Percentiles rank a stretch among this genome's conserved stretches.
Conservation (phyloP, 306 rosid species). For the Begonia peltatifolia region DNA sequence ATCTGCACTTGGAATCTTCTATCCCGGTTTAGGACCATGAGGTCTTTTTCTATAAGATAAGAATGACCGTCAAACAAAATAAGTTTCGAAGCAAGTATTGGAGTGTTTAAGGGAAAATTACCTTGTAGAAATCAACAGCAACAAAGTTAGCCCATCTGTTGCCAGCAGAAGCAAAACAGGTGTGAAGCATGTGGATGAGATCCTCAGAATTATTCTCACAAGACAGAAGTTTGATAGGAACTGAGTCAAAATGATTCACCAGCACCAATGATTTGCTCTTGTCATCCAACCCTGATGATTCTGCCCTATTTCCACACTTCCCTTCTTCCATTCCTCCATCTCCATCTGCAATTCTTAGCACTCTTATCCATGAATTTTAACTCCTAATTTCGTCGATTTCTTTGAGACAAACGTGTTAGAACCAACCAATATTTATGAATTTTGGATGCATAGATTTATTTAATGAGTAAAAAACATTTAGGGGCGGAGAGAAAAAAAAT, state of each 20-base stretch:
- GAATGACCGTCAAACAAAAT: too few species aligned
- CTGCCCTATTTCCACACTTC: constrained; percentile 59
- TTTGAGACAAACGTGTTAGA: too few species aligned
- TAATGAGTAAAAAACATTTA: too few species aligned
- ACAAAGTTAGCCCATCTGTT: constrained; percentile 70
- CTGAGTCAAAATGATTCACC: constrained; percentile 46
- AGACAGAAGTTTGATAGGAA: constrained; percentile 32
- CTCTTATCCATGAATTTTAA: too few species aligned
- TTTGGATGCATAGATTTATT: too few species aligned
- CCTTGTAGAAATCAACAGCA: constrained; percentile 70
- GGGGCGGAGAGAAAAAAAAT: too few species aligned
- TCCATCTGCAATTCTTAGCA: constrained; percentile 43
- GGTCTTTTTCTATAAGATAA: too few species aligned
- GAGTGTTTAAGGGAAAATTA: not conserved
- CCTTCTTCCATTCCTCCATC: constrained; percentile 60
- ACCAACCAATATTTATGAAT: too few species aligned
- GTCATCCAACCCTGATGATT: constrained; percentile 56
- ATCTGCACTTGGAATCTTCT: too few species aligned
- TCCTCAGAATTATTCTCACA: constrained; percentile 42
- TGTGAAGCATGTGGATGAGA: constrained; percentile 38
- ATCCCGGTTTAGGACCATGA: too few species aligned
- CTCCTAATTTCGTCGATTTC: too few species aligned
- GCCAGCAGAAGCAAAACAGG: constrained; percentile 57
- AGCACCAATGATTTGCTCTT: constrained; percentile 56
- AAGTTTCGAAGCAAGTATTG: too few species aligned